Percentiles rank a stretch among this genome's conserved stretches.
phyloP scores from a whole-genome alignment of 805 yeast species.

The Saturnispora galanensis region DNA sequence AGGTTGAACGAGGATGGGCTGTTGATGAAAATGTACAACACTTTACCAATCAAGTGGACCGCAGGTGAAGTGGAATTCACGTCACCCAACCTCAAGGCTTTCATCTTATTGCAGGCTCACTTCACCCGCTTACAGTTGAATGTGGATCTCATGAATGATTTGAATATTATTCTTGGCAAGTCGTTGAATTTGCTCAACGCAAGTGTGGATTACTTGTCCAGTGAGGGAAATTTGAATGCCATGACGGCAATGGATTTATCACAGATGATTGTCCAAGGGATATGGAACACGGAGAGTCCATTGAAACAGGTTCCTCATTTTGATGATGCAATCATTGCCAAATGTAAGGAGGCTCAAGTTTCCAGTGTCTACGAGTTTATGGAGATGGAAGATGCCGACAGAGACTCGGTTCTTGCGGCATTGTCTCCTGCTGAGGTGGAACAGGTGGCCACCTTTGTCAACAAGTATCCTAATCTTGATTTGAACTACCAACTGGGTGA shows the following conservation, averaged over 20 bases:
- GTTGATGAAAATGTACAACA: slow-evolving; percentile 42
- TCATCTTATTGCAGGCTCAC: slow-evolving; percentile 72
- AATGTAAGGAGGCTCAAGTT: slow-evolving; percentile 47
- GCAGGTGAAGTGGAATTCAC: slow-evolving; percentile 23
- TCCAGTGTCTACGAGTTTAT: slow-evolving; percentile 72
- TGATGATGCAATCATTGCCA: slow-evolving; percentile 34
- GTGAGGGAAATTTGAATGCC: slow-evolving; percentile 73
- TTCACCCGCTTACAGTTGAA: slow-evolving; percentile 58
- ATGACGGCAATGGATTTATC: slow-evolving; percentile 75
- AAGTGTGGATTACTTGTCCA: slow-evolving; percentile 63
- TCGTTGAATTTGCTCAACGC: slow-evolving; percentile 50
- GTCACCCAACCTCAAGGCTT: slow-evolving; percentile 59
- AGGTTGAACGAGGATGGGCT: slow-evolving; percentile 47
- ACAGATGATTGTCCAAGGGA: slow-evolving; percentile 81
- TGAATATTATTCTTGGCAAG: slow-evolving; percentile 39
- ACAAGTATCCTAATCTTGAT: slow-evolving; percentile 82
- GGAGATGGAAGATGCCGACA: slow-evolving; percentile 55
- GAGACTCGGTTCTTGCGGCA: slow-evolving; percentile 52
- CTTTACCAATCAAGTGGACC: slow-evolving; percentile 52
- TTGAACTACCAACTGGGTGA: slow-evolving; percentile 39
- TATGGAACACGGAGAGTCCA: slow-evolving; percentile 74
- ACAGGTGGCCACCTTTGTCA: slow-evolving; percentile 78
- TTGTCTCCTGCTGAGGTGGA: slow-evolving; percentile 38
- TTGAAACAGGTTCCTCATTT: slow-evolving; percentile 76
- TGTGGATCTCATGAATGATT: slow-evolving; percentile 51